Percentiles rank a stretch among this genome's conserved stretches.
Evolutionary conservation across 257 asterid species (phyloP).

Genomic region (Solanum dulcamara): DNA sequence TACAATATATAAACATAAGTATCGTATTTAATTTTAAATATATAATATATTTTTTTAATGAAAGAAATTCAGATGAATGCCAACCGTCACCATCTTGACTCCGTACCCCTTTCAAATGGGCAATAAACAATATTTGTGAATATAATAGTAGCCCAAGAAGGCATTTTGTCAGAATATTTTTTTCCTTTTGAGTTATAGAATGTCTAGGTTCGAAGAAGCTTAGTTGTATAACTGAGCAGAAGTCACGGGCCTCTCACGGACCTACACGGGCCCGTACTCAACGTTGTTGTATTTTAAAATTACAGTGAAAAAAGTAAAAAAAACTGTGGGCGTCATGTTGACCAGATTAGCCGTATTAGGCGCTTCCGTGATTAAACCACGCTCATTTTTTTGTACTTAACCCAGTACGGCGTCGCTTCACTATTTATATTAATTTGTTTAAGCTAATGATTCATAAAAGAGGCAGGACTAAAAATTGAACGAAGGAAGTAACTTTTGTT

Average conservation of each 20-base stretch:
- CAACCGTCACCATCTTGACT: not conserved
- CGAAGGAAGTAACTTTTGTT: too few species aligned
- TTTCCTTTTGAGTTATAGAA: not conserved
- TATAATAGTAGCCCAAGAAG: not conserved
- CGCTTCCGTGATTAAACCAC: not conserved
- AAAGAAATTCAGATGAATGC: not conserved
- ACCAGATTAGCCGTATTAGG: not conserved
- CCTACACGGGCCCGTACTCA: not conserved
- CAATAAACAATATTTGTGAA: not conserved
- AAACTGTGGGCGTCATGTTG: not conserved
- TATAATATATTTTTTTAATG: fast-evolving
- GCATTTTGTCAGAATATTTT: not conserved
- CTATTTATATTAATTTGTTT: too few species aligned
- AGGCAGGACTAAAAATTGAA: too few species aligned
- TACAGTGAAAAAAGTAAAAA: not conserved
- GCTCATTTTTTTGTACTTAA: not conserved
- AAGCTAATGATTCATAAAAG: too few species aligned
- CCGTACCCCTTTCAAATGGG: not conserved
- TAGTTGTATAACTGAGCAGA: not conserved
- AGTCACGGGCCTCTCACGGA: not conserved
- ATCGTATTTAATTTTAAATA: too few species aligned
- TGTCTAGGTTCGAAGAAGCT: conserved; percentile 23
- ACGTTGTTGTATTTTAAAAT: not conserved
- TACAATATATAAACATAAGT: too few species aligned
- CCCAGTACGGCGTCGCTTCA: not conserved